A percentile compares a stretch with the other conserved stretches of the same genome.
These are phyloP conservation scores for Vitis rotundifolia DNA, from an alignment of 164 flowering plant genomes.

Conservation along the genomic window DNA sequence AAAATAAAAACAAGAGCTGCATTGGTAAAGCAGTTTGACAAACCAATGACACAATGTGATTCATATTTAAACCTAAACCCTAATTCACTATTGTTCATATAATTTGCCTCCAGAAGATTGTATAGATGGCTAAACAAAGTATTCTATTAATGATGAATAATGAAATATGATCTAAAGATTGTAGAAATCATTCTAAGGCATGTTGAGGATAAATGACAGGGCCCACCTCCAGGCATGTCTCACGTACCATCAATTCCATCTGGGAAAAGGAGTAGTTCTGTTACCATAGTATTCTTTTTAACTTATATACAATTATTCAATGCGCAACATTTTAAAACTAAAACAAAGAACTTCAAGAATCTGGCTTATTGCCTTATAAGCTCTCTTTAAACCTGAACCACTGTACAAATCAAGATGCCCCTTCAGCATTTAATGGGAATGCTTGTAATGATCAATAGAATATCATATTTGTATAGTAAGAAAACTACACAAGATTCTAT, in stretches of 20 bases:
- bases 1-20: neutral
- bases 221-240: slow-evolving; percentile 58
- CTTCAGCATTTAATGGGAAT: too few species aligned
- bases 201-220: slow-evolving; percentile 15
- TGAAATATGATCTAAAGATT: neutral
- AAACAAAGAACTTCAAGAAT: neutral
- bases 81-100: neutral
- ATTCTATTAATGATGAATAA: neutral
- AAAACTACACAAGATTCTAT: too few species aligned
- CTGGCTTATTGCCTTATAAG: too few species aligned
- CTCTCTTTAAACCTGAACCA: too few species aligned
- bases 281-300: slow-evolving; percentile 27
- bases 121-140: neutral
- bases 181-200: too few species aligned
- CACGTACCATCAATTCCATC: slow-evolving; percentile 88
- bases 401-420: too few species aligned
- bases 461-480: neutral
- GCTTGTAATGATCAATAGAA: neutral
- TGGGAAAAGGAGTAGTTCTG: slow-evolving; percentile 60
- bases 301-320: slow-evolving; percentile 3
- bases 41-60: neutral
- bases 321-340: slow-evolving; percentile 5
- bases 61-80: neutral
- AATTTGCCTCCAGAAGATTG: neutral
- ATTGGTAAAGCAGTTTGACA: neutral